Evolutionary conservation across 768 basidiomycete species (phyloP).

Genomic region (Serendipita sp.): DNA sequence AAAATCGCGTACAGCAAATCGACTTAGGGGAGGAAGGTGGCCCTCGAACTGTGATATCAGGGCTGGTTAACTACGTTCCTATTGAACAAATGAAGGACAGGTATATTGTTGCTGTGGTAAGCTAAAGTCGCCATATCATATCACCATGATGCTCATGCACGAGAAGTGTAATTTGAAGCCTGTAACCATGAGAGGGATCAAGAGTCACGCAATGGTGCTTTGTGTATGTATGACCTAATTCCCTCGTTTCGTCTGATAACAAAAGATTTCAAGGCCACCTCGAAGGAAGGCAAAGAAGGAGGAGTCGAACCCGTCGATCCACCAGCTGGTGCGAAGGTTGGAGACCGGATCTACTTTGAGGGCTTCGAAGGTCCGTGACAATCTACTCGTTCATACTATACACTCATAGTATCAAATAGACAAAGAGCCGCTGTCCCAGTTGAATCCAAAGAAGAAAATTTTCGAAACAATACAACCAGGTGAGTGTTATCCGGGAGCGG

Average conservation of each 20-base stretch:
- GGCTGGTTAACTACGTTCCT: conserved; percentile 89
- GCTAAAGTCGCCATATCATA: conserved; percentile 7
- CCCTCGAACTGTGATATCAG: conserved; percentile 91
- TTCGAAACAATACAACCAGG: conserved; percentile 94
- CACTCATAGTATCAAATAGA: conserved; percentile 21
- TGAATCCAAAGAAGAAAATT: conserved; percentile 98
- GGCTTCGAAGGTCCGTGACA: conserved; percentile 60
- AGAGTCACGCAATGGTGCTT: conserved; percentile 96
- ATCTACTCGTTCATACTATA: background rate
- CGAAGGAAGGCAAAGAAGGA: conserved; percentile 74
- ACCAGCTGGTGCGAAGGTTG: conserved; percentile 69
- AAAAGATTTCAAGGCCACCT: conserved; percentile 47
- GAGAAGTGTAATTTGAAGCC: conserved; percentile 83
- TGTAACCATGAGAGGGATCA: conserved; percentile 90
- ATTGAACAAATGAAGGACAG: conserved; percentile 84
- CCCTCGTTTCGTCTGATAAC: background rate
- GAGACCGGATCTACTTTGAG: conserved; percentile 91
- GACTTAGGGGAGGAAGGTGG: conserved; percentile 91
- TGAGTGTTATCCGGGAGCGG: conserved; percentile 15
- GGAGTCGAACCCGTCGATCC: conserved; percentile 88
- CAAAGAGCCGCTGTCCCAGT: conserved; percentile 53
- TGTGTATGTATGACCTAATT: conserved; percentile 34
- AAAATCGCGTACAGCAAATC: conserved; percentile 47
- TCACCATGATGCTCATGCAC: background rate
- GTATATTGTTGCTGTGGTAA: conserved; percentile 67